Base-by-base conservation (phyloP, 805 yeast genomes). In the Tetrapisispora phaffii region DNA sequence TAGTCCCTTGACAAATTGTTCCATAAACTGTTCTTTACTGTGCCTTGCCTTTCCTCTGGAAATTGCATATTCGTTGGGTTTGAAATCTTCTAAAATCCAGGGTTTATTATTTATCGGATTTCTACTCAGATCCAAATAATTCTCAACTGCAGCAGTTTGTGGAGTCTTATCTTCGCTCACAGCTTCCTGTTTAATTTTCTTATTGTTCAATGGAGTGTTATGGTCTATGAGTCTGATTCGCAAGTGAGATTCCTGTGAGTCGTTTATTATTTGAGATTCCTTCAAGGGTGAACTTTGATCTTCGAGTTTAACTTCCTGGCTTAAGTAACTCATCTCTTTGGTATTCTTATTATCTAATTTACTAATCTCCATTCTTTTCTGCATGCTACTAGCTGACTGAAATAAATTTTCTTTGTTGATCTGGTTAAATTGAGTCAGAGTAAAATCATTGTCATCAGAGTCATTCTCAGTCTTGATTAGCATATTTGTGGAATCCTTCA, bases 51-150 rank as follows among this genome's bases (percentile, higher is more conserved):
- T 37, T 35, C 45, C 42, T 17, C 41, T 36, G 2, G 37, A 34
- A 17, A 35, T 35, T 22, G 41, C 35, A 16, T 9, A 4, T 19
- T 55, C 53, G 42, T 61, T 62, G 3, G 56, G 56, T 41, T 53
- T 58, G 31, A 62, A 62, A 43, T 62, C 67, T 44, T 62, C 67
- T 23, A 58, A 50, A 7, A 62, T 62, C 67, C 67, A 62, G 4
- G 66, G 59, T 32, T 53, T 54, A 15, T 45, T 45, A 2, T 59
- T 57, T 1, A 54, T 9, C 6, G 67, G 67, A 42, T 62, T 60
- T 9, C 15, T 35, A 37, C 56, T 57, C 16, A 62, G 50, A 37
- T 50, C 41, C 2, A 42, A 22, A 12, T 36, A 13, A 2, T 22
- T 19, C 8, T 32, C 19, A n/a, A 10, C n/a, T 7, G 13, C 13